A percentile compares a stretch with the other conserved stretches of the same genome.
These are phyloP conservation scores for Euclidium syriacum DNA, from an alignment of 345 rosid species.

Conservation along the genomic window DNA sequence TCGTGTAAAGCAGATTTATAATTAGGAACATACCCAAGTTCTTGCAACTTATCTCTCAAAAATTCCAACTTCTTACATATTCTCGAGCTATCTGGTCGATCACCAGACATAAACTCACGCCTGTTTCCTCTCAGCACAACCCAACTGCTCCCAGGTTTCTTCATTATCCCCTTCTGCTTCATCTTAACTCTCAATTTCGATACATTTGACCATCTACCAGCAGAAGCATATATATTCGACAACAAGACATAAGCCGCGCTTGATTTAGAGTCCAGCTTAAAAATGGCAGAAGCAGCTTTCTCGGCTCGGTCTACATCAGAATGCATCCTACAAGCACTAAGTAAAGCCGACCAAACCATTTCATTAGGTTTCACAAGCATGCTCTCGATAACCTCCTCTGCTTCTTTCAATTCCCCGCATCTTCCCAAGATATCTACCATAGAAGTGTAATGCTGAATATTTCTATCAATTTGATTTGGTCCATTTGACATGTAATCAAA, in stretches of 20 bases:
- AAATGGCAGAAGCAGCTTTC: conserved; percentile 47
- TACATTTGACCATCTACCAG: conserved; percentile 56
- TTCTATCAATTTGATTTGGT: conserved; percentile 26
- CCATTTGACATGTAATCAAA: conserved; percentile 41
- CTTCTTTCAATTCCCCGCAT: conserved; percentile 55
- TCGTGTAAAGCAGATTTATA: conserved; percentile 54
- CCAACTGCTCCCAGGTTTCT: conserved; percentile 68
- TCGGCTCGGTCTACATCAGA: conserved; percentile 52
- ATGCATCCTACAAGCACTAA: conserved; percentile 65
- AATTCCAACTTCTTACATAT: conserved; percentile 49
- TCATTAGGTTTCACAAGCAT: conserved; percentile 52
- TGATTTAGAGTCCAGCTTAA: conserved; percentile 47
- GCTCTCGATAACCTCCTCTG: conserved; percentile 48
- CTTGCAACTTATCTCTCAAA: conserved; percentile 55
- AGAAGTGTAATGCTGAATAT: conserved; percentile 61
- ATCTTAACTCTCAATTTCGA: conserved; percentile 50
- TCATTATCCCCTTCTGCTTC: conserved; percentile 47
- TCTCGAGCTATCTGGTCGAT: conserved; percentile 39
- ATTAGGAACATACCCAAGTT: conserved; percentile 55
- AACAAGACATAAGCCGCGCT: conserved; percentile 55
- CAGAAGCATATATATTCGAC: conserved; percentile 63
- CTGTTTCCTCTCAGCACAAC: conserved; percentile 42
- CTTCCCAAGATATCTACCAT: conserved; percentile 74
- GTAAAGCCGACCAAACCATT: conserved; percentile 62
- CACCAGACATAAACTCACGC: conserved; percentile 56